A percentile compares a stretch with the other conserved stretches of the same genome.
phyloP scores from a whole-genome alignment of 2,329 filamentous ascomycete species.

The Didymella pinodella region DNA sequence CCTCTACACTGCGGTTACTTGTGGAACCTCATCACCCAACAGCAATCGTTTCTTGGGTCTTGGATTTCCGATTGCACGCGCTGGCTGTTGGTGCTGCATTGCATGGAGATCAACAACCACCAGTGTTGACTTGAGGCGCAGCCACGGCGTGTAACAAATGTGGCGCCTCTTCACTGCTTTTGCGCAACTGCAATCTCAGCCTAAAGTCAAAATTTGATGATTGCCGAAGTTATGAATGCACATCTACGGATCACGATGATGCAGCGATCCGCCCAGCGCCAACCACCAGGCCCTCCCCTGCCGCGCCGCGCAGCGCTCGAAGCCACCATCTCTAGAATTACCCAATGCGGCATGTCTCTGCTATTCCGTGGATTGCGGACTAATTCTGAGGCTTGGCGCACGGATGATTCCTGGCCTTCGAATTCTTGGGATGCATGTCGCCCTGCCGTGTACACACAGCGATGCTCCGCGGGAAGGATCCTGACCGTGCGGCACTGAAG shows the following conservation, averaged over 20 bases:
- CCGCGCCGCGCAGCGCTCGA: conserved; percentile 5
- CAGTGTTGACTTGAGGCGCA: conserved; percentile 4
- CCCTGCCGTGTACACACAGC: conserved; percentile 4
- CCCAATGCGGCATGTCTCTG: conserved; percentile 12
- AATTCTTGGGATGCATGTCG: conserved; percentile 14
- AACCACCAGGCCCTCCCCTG: conserved; percentile 20
- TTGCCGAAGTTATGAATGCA: conserved; percentile 8
- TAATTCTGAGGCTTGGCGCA: conserved; percentile 24
- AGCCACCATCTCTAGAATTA: conserved; percentile 1
- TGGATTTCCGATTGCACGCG: conserved; percentile 8
- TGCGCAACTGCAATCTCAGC: conserved; percentile 11
- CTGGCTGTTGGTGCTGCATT: conserved; percentile 1
- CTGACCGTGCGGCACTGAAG: not conserved
- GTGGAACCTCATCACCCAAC: conserved; percentile 3
- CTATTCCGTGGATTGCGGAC: conserved; percentile 20
- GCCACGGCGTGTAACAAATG: not conserved
- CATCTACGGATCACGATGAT: conserved; percentile 4
- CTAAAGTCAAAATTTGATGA: conserved; percentile 1
- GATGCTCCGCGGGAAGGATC: not conserved
- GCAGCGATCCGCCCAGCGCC: conserved; percentile 17
- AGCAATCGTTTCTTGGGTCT: not conserved
- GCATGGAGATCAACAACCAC: conserved; percentile 1
- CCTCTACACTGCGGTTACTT: conserved; percentile 2
- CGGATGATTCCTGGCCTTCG: conserved; percentile 9
- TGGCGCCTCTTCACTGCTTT: conserved; percentile 4